phyloP scores from a whole-genome alignment of 139 green algal genomes.

The Chlorella ohadii region DNA sequence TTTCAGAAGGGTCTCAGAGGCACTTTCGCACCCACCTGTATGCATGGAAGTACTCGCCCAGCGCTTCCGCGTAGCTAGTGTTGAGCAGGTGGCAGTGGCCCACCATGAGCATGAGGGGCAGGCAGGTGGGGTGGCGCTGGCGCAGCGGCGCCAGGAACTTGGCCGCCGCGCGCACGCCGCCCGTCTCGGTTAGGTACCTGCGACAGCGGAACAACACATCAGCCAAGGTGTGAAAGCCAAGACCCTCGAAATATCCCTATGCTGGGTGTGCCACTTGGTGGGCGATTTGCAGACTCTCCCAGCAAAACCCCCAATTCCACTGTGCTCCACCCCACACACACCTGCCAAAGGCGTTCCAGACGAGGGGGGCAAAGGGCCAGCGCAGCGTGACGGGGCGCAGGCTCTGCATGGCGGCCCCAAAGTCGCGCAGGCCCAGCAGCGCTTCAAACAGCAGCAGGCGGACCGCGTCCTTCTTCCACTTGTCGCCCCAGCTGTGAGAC shows the following conservation, averaged over 20 bases:
- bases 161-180: slow-evolving; percentile 20
- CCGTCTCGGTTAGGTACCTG: slow-evolving; percentile 39
- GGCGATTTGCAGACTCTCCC: too few species aligned
- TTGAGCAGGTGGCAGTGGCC: slow-evolving; percentile 60
- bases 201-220: too few species aligned
- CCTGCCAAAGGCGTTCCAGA: slow-evolving; percentile 70
- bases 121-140: slow-evolving; percentile 45
- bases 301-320: too few species aligned
- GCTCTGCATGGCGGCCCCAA: slow-evolving; percentile 23
- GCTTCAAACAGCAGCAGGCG: slow-evolving; percentile 47
- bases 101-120: slow-evolving; percentile 63
- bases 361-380: slow-evolving; percentile 53
- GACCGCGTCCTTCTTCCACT: slow-evolving; percentile 46
- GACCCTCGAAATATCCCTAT: too few species aligned
- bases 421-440: slow-evolving; percentile 15
- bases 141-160: slow-evolving; percentile 53
- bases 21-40: too few species aligned
- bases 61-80: slow-evolving; percentile 50
- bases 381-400: slow-evolving; percentile 27
- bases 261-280: too few species aligned
- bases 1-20: too few species aligned
- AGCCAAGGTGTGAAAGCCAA: too few species aligned
- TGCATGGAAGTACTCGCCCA: slow-evolving; percentile 76
- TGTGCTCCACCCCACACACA: too few species aligned
- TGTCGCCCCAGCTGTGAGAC: slow-evolving; percentile 23